A percentile compares a stretch with the other conserved stretches of the same genome.
Conservation (phyloP, 2,329 filamentous ascomycete species). For the Tolypocladium capitatum region DNA sequence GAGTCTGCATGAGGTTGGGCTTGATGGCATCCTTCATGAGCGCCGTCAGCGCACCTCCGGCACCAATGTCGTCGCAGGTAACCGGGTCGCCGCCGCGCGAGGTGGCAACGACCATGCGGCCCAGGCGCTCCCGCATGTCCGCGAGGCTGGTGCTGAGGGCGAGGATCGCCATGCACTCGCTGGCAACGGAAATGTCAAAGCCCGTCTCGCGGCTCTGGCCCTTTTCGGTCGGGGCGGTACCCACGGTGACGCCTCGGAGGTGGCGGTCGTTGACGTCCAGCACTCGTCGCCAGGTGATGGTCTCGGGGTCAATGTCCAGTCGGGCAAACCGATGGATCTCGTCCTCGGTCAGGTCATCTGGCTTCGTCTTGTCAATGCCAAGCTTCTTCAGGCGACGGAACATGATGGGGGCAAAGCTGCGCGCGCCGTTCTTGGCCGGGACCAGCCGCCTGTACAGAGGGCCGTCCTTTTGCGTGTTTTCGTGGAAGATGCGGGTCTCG, state of each 20-base stretch:
- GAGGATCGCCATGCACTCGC: slow-evolving; percentile 96
- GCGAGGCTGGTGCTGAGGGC: slow-evolving; percentile 76
- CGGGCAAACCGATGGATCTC: slow-evolving; percentile 83
- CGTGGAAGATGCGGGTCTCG: slow-evolving; percentile 96
- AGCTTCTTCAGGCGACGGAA: slow-evolving; percentile 88
- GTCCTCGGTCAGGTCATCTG: slow-evolving; percentile 77
- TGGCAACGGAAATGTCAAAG: slow-evolving; percentile 96
- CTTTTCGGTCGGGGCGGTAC: slow-evolving; percentile 80
- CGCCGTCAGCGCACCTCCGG: slow-evolving; percentile 80
- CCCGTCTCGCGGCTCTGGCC: slow-evolving; percentile 78
- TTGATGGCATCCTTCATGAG: slow-evolving; percentile 98
- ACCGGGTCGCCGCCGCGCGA: slow-evolving; percentile 78
- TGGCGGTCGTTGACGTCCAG: slow-evolving; percentile 96
- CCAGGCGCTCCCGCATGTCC: slow-evolving; percentile 87
- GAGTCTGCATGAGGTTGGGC: slow-evolving; percentile 95
- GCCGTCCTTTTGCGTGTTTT: slow-evolving; percentile 85
- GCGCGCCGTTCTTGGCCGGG: slow-evolving; percentile 78
- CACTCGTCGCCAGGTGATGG: slow-evolving; percentile 93
- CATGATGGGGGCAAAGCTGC: slow-evolving; percentile 80
- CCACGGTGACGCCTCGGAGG: slow-evolving; percentile 77
- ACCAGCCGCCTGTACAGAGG: slow-evolving; percentile 80
- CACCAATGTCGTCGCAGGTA: slow-evolving; percentile 90
- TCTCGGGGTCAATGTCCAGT: slow-evolving; percentile 89
- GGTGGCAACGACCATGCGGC: slow-evolving; percentile 88
- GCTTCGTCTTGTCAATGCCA: slow-evolving; percentile 89